Evolutionary conservation across 164 flowering plant species (phyloP), one percentile per base, ranked within the genome.

Genomic region (Euptelea pleiosperma): DNA sequence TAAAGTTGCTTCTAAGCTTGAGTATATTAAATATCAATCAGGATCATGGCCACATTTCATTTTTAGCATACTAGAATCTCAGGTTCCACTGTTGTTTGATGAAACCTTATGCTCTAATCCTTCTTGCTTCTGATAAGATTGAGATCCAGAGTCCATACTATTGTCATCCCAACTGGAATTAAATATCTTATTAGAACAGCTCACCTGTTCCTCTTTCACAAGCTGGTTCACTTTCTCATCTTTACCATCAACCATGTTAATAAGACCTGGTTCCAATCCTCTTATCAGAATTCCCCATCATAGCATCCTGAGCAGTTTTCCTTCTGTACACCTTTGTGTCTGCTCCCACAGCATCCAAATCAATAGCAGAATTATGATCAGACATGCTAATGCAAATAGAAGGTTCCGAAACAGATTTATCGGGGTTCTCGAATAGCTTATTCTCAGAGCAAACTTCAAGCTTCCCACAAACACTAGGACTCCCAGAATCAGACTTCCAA

Each of bases 131-230:
- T 62, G 44, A 56, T 26, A 39, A 61, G 60, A 57, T 30, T 42
- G 53, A 41, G 67, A 60, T 8, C 55, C 66, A 25, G 62, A 69
- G n/a, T 66, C 64, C 51, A 54, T 34, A 49, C 67, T 42, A 35
- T 53, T 56, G 28, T 72, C 73, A 64, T 52, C 73, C 24, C 49
- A 70, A 65, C 65, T 55, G 1, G 63, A 64, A 29, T 43, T 67
- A 39, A 40, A 6, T 40, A 54, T 37, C 57, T 63, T 67, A 60
- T 55, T 70, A 2, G 70, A 77, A 74, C 67, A 75, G 50, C 75
- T 80, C 6, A 54, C 73, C 41, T 69, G 74, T 47, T 66, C 73
- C 60, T 76, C 75, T 56, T 65, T 70, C 63, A 56, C n/a, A 8
- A 35, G 47, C 34, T 29, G 21, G 2, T 35, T 65, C 24, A 51